Evolutionary conservation across 1,284 basidiomycete genomes (phyloP), one percentile per base, ranked within the genome.

Genomic region (Neonothopanus nambi): DNA sequence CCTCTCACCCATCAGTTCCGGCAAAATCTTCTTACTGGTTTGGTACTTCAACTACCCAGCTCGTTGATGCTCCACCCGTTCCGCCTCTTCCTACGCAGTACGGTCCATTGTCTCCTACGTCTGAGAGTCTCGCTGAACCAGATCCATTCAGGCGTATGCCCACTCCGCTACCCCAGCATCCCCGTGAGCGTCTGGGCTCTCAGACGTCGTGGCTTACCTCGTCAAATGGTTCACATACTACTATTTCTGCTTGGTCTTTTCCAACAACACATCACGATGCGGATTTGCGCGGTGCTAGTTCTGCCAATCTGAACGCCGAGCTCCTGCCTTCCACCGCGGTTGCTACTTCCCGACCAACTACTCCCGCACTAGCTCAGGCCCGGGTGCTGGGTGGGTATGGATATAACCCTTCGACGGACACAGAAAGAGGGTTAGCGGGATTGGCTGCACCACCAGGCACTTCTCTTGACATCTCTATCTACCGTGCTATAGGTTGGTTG

Each of bases 151-250:
- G 80, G 46, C 78, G 80, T 38, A 66, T 62, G 9, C 75, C 75
- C 15, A 61, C 63, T 18, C 66, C 69, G 5, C 53, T 65, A 42
- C 64, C 67, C 17, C 59, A 72, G 8, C 70, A 73, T 30, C 76
- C 74, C 48, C 73, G 75, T 43, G 63, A 62, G 24, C 79, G 83
- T 36, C 67, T 82, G 35, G 81, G 76, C 11, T 87, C 85, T 3
- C 82, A 86, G 61, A 82, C 73, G 13, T 89, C 87, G 5, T 89
- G 87, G 86, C 65, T 89, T 47, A 84, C 83, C 0, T 86, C 85
- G 11, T 77, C 78, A 3, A 74, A 77, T 40, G 79, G 74, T n/a
- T 79, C 81, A 5, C 81, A 80, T 48, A 69, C 72, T 9, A 82
- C 82, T 0, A 56, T 83, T 20, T 79, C 85, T 35, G 76, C 79